Evolutionary conservation across 2,329 filamentous ascomycete species (phyloP).

Genomic region (Sclerotinia nivalis): DNA sequence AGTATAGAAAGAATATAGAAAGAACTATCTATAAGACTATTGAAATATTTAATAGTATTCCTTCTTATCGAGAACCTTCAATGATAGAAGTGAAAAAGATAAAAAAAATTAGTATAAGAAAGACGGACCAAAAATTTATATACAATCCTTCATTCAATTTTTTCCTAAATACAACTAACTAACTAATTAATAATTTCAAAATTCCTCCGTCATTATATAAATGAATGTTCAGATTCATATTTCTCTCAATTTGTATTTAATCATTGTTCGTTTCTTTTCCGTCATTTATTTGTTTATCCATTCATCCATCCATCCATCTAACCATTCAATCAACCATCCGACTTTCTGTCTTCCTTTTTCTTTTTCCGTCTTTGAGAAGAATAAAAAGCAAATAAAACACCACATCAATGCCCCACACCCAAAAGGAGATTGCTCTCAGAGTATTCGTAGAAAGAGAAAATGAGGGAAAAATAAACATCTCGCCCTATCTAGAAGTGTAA

Average conservation of each 20-base stretch:
- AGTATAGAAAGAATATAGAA: too few species aligned
- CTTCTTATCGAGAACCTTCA: too few species aligned
- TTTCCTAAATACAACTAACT: conserved; percentile 1
- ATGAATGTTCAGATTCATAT: background rate
- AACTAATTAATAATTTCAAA: background rate
- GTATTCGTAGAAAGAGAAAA: background rate
- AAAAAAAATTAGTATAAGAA: too few species aligned
- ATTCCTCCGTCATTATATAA: conserved; percentile 6
- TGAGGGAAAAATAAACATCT: background rate
- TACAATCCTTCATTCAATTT: too few species aligned
- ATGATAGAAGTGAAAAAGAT: too few species aligned
- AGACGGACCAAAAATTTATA: too few species aligned
- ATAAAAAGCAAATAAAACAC: background rate
- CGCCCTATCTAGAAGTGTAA: background rate
- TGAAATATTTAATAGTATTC: too few species aligned
- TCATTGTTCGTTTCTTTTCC: background rate
- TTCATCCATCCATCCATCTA: too few species aligned
- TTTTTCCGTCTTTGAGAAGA: background rate
- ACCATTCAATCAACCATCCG: too few species aligned
- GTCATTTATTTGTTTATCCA: background rate
- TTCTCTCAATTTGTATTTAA: background rate
- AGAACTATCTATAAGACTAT: too few species aligned
- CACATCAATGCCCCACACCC: background rate
- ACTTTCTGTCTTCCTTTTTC: background rate
- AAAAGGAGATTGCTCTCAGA: conserved; percentile 10